phyloP scores from a whole-genome alignment of 1,139 yeast genomes.

The Geotrichum klebahnii region DNA sequence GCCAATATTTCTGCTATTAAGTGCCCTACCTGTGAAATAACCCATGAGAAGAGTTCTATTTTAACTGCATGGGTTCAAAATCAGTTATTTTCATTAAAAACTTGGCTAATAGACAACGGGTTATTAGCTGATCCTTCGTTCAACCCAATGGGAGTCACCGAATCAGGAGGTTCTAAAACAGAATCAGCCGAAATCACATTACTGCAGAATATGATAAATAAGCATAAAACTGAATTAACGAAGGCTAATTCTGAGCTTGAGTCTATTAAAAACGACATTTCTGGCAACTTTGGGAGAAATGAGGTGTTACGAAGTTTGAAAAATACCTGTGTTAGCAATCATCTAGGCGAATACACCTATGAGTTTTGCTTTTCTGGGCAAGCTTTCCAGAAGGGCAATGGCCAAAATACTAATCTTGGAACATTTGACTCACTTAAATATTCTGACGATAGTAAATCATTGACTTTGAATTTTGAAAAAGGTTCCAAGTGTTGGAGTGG shows the following conservation, averaged over 20 bases:
- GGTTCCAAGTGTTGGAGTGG: constrained; percentile 98
- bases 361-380: constrained; percentile 57
- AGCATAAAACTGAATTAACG: constrained; percentile 28
- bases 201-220: constrained; percentile 32
- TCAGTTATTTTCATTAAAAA: constrained; percentile 2
- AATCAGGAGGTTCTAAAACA: constrained; percentile 9
- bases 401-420: constrained; percentile 54
- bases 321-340: constrained; percentile 47
- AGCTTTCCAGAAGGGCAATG: constrained; percentile 52
- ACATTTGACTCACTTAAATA: constrained; percentile 37
- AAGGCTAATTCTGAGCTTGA: constrained; percentile 28
- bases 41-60: background rate
- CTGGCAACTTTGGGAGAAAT: constrained; percentile 50
- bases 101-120: constrained; percentile 32
- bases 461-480: constrained; percentile 46
- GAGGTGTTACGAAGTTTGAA: constrained; percentile 61
- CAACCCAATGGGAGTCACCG: background rate
- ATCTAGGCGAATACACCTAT: constrained; percentile 68
- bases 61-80: constrained; percentile 3
- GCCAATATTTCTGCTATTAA: background rate
- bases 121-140: constrained; percentile 25
- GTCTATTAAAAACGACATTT: constrained; percentile 27
- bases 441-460: constrained; percentile 25
- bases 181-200: constrained; percentile 23
- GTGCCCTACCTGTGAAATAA: background rate